phyloP scores from a whole-genome alignment of 169 alveolate species.

The Eimeria falciformis region DNA sequence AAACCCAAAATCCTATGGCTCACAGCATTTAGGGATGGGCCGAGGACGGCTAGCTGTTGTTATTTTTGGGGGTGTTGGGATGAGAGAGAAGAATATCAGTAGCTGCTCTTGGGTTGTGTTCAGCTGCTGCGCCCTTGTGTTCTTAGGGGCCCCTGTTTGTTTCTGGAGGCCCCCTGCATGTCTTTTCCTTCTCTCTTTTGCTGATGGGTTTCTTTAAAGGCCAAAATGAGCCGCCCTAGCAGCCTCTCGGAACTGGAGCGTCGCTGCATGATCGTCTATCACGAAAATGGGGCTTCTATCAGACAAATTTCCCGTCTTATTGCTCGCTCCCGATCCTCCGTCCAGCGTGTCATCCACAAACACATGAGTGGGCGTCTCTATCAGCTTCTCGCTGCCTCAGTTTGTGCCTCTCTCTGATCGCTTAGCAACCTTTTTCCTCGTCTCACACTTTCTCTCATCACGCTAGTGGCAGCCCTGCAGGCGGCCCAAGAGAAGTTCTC shows the following conservation, averaged over 20 bases:
- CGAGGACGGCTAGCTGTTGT: too few relatives aligned
- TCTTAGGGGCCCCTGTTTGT: neutral
- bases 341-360: slow-evolving; percentile 17
- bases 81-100: too few relatives aligned
- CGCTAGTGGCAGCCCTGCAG: neutral
- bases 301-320: slow-evolving; percentile 22
- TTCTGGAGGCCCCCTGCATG: slow-evolving; percentile 38
- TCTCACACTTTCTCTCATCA: neutral
- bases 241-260: slow-evolving; percentile 2
- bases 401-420: neutral
- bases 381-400: neutral
- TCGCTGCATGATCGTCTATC: slow-evolving; percentile 25
- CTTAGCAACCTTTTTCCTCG: neutral
- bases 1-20: too few relatives aligned
- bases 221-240: slow-evolving; percentile 35
- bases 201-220: too few relatives aligned
- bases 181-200: too few relatives aligned
- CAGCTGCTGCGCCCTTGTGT: too few relatives aligned
- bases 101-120: too few relatives aligned
- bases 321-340: slow-evolving; percentile 22
- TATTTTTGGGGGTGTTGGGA: too few relatives aligned
- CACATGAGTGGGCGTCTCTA: neutral
- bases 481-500: too few relatives aligned
- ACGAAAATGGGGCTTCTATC: slow-evolving; percentile 23
- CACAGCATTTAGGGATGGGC: too few relatives aligned